Conservation (phyloP, 495 filamentous ascomycete genomes). For the Terfezia boudieri region DNA sequence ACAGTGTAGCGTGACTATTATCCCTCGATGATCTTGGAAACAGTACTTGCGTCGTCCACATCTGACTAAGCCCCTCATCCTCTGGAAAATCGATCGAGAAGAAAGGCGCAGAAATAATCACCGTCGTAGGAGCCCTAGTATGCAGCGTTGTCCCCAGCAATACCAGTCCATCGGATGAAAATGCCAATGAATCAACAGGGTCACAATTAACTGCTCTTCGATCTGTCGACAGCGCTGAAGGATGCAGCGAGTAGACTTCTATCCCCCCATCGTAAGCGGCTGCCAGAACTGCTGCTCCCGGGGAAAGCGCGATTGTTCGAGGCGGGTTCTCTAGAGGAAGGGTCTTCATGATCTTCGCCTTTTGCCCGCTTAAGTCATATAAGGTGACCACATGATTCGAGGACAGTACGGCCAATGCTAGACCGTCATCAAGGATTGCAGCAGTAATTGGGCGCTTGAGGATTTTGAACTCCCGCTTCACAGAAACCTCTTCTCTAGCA, state of each 20-base stretch:
- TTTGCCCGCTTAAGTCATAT: conserved; percentile 41
- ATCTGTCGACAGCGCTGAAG: conserved; percentile 39
- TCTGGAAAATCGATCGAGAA: conserved; percentile 38
- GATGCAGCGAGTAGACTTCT: conserved; percentile 56
- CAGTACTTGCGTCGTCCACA: conserved; percentile 77
- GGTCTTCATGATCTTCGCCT: conserved; percentile 43
- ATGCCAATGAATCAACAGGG: conserved; percentile 52
- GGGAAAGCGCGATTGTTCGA: conserved; percentile 55
- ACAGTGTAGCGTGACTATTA: conserved; percentile 52
- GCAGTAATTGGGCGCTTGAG: conserved; percentile 52
- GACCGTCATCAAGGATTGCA: conserved; percentile 59
- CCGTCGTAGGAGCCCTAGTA: conserved; percentile 40
- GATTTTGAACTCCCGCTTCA: conserved; percentile 61
- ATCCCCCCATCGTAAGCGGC: conserved; percentile 74
- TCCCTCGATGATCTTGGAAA: conserved; percentile 58
- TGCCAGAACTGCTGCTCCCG: conserved; percentile 58
- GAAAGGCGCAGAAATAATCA: conserved; percentile 62
- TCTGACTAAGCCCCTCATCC: conserved; percentile 44
- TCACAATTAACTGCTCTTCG: conserved; percentile 63
- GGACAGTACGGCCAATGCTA: conserved; percentile 53
- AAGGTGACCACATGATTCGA: conserved; percentile 63
- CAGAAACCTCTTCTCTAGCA: conserved; percentile 29
- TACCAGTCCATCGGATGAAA: conserved; percentile 66
- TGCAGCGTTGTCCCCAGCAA: conserved; percentile 59
- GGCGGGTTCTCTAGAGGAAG: conserved; percentile 54